A percentile compares a stretch with the other conserved stretches of the same genome.
These are phyloP conservation scores for Metschnikowia noctiluminum DNA, from an alignment of 805 yeast species.

Conservation along the genomic window DNA sequence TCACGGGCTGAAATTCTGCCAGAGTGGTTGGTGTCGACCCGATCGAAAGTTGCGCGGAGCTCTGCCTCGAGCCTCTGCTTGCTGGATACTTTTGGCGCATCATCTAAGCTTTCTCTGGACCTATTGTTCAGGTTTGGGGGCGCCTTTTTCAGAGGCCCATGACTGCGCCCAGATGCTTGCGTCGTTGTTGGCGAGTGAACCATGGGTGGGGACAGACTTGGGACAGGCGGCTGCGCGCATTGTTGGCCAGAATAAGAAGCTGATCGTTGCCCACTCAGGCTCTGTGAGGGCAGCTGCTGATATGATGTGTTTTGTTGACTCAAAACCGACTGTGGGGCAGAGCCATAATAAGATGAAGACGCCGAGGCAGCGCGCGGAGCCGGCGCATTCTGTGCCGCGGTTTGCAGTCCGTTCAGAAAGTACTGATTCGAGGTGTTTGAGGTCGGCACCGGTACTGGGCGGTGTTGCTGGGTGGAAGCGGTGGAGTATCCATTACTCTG, in stretches of 20 bases:
- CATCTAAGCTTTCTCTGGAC: conserved; percentile 19
- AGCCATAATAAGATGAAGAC: conserved; percentile 4
- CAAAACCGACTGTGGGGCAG: conserved; percentile 1
- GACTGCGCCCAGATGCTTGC: conserved; percentile 1
- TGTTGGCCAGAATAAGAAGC: conserved; percentile 3
- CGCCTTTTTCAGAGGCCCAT: conserved; percentile 14
- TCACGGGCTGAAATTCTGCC: conserved; percentile 58
- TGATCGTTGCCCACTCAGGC: background rate
- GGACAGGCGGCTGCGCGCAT: background rate
- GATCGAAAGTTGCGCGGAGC: conserved; percentile 48
- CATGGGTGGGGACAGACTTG: conserved; percentile 1
- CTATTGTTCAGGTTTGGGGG: conserved; percentile 19
- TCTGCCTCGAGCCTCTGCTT: conserved; percentile 46
- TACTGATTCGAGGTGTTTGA: background rate
- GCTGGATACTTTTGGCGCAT: conserved; percentile 21
- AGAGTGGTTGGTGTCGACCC: conserved; percentile 50
- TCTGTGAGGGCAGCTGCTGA: conserved; percentile 2
- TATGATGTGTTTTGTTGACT: background rate
- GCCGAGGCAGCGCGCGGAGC: conserved; percentile 6
- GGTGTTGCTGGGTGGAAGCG: conserved; percentile 1
- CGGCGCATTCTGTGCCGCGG: conserved; percentile 5
- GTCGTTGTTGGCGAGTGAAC: conserved; percentile 1
- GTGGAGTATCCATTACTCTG: background rate
- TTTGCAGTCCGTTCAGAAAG: conserved; percentile 1
- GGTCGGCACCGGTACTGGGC: background rate